Evolutionary conservation across 805 yeast species (phyloP), one percentile per base, ranked within the genome.

Genomic region (Candida maesae): DNA sequence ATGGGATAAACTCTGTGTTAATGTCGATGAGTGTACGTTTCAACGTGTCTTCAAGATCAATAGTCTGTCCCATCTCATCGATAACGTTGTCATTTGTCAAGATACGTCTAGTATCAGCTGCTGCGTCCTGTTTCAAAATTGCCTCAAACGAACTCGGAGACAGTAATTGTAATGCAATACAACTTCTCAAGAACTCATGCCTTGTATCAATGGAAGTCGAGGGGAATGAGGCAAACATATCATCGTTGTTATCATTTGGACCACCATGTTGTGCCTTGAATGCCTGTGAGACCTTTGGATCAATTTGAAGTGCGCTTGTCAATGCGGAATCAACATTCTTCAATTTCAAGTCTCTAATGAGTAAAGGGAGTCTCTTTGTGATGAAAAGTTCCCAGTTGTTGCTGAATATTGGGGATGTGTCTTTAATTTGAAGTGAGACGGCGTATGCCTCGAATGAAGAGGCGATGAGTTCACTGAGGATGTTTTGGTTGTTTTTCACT

Each of bases 201-300:
- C 81, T 64, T 4, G 74, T 63, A 51, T 74, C 80, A 11, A 61
- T 56, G 8, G 68, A 66, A 2, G 72, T 65, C 2, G 74, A 59
- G 2, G 78, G 72, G 44, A 68, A 70, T 13, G 75, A 68, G n/a
- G 74, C 66, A 46, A 76, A 75, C 60, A 75, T 64, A 39, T 74
- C 77, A 41, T 74, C 79, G 19, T 33, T 39, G 12, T 27, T 29
- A 15, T 41, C 35, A 3, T 53, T 41, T 36, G 53, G 38, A 18
- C 41, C 47, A 10, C 51, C 48, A 3, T 45, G 42, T 7, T 35
- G 40, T 0, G 42, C 34, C 39, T 58, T 60, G 24, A 61, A 43
- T 1, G 51, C 38, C 33, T 59, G 61, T 6, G 63, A 60, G 6
- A 62, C 53, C 20, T 59, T 64, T 1, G 64, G 49, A 34, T 70